Base-by-base conservation (phyloP, 2,329 filamentous ascomycete genomes). In the Botrytis fragariae region DNA sequence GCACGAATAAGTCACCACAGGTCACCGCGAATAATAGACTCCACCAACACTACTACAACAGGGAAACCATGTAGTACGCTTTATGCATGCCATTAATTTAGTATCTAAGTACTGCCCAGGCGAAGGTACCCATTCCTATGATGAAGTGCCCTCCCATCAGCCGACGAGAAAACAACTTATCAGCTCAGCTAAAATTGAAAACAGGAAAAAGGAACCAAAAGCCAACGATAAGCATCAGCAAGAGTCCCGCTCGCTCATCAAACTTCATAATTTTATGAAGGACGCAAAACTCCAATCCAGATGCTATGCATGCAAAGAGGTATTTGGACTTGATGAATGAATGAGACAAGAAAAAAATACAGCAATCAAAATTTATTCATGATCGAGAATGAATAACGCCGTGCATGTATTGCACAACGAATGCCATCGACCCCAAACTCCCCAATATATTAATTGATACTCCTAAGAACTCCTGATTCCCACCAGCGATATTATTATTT, bases 261-360 rank as follows among this genome's bases (percentile, higher is more conserved):
- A 57, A 42, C 65, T 69, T 69, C 65, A 57, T 57, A 8, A 42
- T 69, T 25, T 25, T 32, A 42, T 69, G n/a, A 57, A 32, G 37
- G 29, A 61, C 18, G 54, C 12, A 70, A 62, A 70, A 62, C 68
- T 70, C 68, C 54, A 62, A 70, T 62, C 29, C 54, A 44, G 32
- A 62, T 70, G 39, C 54, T 62, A 45, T 61, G 54, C 68, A 70
- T 70, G 68, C 54, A 70, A 70, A 70, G 35, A 62, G 51, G 68
- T 70, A 70, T 70, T 61, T 70, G 35, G 61, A 62, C 51, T 60
- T 45, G 57, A 62, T 62, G 68, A 22, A 61, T 70, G 54, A 44
- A 62, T 20, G 44, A 45, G 44, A 37, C n/a, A 70, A 70, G 37
- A n/a, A 69, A 59, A 59, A 69, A 37, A 32, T 44, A 37, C 37